phyloP scores from a whole-genome alignment of 192 early-diverging fungal genomes.

The Piromyces finnis region DNA sequence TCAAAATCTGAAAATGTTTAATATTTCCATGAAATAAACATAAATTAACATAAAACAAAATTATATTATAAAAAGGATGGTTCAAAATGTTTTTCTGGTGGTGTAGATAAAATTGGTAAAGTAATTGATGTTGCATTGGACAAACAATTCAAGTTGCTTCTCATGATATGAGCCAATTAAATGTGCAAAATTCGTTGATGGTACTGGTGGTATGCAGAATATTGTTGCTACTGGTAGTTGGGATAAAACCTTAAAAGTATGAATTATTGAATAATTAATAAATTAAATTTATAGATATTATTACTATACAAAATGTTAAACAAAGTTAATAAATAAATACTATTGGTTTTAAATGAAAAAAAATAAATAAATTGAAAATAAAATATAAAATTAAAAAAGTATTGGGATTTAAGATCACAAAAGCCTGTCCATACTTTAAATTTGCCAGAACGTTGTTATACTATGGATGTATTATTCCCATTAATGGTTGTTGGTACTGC shows the following conservation, averaged over 20 bases:
- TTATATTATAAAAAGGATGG: constrained; percentile 50
- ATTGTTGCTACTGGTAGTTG: constrained; percentile 80
- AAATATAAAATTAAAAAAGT: constrained; percentile 17
- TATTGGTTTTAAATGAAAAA: too few species aligned
- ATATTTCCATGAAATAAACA: too few species aligned
- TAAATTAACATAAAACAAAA: too few species aligned
- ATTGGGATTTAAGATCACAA: constrained; percentile 79
- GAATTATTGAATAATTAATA: background rate
- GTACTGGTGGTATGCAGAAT: constrained; percentile 18
- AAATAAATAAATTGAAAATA: too few species aligned
- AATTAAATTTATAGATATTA: too few species aligned
- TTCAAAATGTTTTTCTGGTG: constrained; percentile 70
- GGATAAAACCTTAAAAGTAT: constrained; percentile 76
- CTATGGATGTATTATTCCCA: constrained; percentile 65
- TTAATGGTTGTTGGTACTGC: constrained; percentile 86
- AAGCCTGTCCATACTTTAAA: constrained; percentile 50
- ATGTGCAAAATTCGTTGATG: constrained; percentile 60
- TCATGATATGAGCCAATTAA: constrained; percentile 75
- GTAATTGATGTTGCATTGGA: constrained; percentile 70
- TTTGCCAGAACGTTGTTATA: constrained; percentile 76
- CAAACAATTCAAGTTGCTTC: constrained; percentile 67
- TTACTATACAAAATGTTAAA: too few species aligned
- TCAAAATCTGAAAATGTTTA: too few species aligned
- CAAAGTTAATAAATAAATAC: too few species aligned
- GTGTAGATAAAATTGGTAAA: constrained; percentile 73